Conservation (phyloP, 305 asterid species). For the Ilex paraguariensis region DNA sequence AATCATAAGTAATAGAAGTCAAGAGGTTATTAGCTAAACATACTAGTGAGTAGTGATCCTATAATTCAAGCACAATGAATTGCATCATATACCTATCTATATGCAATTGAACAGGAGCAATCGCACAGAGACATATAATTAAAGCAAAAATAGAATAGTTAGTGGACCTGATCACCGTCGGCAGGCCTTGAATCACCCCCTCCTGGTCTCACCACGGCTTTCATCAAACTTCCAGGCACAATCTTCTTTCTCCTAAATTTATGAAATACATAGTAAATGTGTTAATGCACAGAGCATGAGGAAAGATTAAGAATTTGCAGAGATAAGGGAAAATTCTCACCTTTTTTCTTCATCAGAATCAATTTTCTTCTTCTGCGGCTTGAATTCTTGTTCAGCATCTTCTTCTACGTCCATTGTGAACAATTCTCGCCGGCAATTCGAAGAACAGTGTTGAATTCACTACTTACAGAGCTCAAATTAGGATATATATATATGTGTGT, state of each 20-base stretch:
- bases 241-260: slow-evolving; percentile 65
- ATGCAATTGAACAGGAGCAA: too few relatives aligned
- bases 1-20: neutral
- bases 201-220: slow-evolving; percentile 90
- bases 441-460: neutral
- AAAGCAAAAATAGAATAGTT: neutral
- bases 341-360: slow-evolving; percentile 76
- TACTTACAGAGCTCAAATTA: neutral
- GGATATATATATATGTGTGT: too few relatives aligned
- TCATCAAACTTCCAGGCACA: slow-evolving; percentile 88
- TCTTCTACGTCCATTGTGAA: slow-evolving; percentile 52
- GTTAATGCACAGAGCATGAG: too few relatives aligned
- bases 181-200: slow-evolving; percentile 64
- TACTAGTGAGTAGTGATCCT: too few relatives aligned
- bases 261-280: neutral
- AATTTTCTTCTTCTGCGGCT: slow-evolving; percentile 54
- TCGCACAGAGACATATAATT: neutral
- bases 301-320: neutral
- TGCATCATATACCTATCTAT: too few relatives aligned
- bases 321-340: slow-evolving; percentile 15
- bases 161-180: slow-evolving; percentile 82
- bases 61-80: too few relatives aligned
- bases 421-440: neutral
- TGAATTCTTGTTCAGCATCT: slow-evolving; percentile 37
- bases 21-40: neutral